Base-by-base conservation (phyloP, 75 land plant genomes). In the Pinus tabuliformis region DNA sequence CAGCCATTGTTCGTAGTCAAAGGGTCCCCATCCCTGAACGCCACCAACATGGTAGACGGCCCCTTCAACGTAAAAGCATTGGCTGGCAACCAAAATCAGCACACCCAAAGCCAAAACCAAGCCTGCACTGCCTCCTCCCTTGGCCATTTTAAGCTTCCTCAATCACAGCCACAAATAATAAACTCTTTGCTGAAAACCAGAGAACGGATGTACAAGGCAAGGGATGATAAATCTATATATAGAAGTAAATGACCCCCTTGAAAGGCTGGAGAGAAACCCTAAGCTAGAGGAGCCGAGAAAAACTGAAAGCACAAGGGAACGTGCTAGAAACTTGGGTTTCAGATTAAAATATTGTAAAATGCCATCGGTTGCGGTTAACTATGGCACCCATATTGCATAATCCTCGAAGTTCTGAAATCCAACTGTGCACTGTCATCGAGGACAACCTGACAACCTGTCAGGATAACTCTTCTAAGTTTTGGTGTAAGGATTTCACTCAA, bases 71-170 rank as follows among this genome's bases (percentile, higher is more conserved):
- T 45, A 9, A 49, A 11, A 7, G 8, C 18, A 17, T 2, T 30
- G 5, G 1, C 18, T 37, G 7, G n/a, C 18, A n/a, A 68, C 1
- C 52, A 42, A 11, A 36, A 68, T 42, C 4, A 68, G 22, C 21
- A 68, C 1, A 6, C 39, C 1, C 45, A 66, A 68, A 9, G 54
- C 54, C 54, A 49, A 49, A 49, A 49, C 54, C 39, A 68, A 4
- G 13, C 49, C 22, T 68, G 72, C 72, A 42, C 15, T 68, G 72
- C 72, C 72, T 68, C 72, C n/a, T 68, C 72, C 72, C 49, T 68
- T 62, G 30, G 30, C 64, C 64, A 62, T 62, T 62, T 62, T 62
- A 22, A 8, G 5, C 60, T 58, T 58, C 60, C 7, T 58, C 18
- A 18, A 58, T 4, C 18, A 58, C 60, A 18, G 6, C 21, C 18